phyloP scores from a whole-genome alignment of 2,329 filamentous ascomycete species.

The Fusarium dimerum region DNA sequence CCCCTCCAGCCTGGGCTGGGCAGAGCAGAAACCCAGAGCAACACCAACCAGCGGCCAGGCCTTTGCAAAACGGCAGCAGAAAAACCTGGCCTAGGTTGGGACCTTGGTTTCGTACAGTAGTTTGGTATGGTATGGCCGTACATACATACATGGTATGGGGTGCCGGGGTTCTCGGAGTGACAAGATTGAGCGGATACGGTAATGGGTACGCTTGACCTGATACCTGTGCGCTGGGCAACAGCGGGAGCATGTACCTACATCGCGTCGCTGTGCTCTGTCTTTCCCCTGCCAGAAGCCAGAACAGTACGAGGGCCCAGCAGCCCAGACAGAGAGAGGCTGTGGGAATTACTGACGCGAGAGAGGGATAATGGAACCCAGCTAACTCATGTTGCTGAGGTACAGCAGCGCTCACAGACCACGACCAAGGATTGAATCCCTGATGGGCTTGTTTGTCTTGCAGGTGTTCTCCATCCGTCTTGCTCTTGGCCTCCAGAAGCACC shows the following conservation, averaged over 20 bases:
- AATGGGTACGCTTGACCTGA: slow-evolving; percentile 13
- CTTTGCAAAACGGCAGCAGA: neutral
- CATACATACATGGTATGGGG: neutral
- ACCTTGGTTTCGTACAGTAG: neutral
- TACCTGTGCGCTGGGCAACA: slow-evolving; percentile 22
- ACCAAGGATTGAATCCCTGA: neutral
- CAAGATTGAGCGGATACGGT: slow-evolving; percentile 15
- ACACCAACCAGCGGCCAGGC: neutral
- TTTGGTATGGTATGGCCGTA: neutral
- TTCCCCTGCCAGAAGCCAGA: slow-evolving; percentile 22
- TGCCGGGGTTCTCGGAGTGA: neutral
- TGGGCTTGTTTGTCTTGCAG: neutral
- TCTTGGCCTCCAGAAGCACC: neutral
- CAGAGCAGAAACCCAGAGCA: neutral
- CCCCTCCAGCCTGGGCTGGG: too few relatives aligned
- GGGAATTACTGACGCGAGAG: too few relatives aligned
- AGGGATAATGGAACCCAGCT: slow-evolving; percentile 9
- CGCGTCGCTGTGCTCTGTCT: neutral
- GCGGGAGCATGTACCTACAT: slow-evolving; percentile 19
- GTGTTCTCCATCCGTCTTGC: neutral
- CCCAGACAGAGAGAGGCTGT: too few relatives aligned
- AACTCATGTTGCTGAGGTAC: neutral
- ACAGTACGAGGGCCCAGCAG: slow-evolving; percentile 3
- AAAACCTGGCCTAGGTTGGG: neutral
- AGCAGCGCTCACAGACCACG: too few relatives aligned